These are phyloP conservation scores for Colletotrichum cordylinicola DNA, from an alignment of 2,329 filamentous ascomycete species.

Conservation along the genomic window DNA sequence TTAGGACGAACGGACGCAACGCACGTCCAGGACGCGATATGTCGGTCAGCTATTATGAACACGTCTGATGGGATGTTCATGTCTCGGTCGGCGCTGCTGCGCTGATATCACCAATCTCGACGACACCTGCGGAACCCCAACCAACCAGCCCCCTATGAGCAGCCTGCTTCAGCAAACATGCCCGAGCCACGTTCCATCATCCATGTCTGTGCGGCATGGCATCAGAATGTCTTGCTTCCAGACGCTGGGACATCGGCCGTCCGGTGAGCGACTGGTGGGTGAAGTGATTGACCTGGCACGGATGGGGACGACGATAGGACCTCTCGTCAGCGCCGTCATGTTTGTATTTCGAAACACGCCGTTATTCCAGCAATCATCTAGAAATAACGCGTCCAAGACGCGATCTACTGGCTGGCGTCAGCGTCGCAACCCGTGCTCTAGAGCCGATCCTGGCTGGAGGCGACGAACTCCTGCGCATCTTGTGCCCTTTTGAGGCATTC, in stretches of 20 bases:
- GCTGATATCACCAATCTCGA: background rate
- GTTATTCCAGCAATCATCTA: background rate
- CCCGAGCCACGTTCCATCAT: background rate
- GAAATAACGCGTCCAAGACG: background rate
- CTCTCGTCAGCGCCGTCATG: background rate
- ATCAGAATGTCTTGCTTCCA: constrained; percentile 4
- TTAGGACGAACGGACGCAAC: background rate
- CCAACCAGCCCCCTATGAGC: background rate
- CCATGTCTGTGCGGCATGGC: constrained; percentile 16
- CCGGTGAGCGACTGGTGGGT: constrained; percentile 1
- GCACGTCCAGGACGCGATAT: background rate
- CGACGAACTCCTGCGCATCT: background rate
- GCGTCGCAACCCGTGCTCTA: background rate
- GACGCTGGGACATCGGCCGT: background rate
- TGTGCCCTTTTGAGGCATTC: background rate
- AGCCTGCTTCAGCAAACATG: background rate
- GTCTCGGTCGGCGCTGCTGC: background rate
- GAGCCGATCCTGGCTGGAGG: background rate
- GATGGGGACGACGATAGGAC: background rate
- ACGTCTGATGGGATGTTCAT: background rate
- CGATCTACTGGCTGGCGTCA: background rate
- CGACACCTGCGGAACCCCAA: background rate
- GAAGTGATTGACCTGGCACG: background rate
- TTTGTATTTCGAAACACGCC: constrained; percentile 12
- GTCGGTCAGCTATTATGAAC: background rate